Conservation (phyloP, 257 asterid species). For the Nicotiana paniculata region DNA sequence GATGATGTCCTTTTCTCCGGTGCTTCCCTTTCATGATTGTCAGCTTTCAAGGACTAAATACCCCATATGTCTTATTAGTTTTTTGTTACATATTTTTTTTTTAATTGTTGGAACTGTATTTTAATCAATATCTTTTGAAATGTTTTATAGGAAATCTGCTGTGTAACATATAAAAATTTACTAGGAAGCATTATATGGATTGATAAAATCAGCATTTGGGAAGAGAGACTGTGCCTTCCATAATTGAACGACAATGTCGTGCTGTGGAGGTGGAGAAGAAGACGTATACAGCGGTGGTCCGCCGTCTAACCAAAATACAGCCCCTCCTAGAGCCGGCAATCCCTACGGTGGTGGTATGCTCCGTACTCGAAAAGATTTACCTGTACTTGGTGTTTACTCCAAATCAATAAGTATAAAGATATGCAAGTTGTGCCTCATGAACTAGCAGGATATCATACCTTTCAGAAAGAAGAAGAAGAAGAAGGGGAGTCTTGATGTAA, state of each 20-base stretch:
- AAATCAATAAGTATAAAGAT: not conserved
- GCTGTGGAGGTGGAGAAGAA: slow-evolving; percentile 86
- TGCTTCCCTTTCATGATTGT: not conserved
- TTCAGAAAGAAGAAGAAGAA: not conserved
- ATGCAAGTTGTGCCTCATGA: not conserved
- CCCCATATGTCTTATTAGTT: not conserved
- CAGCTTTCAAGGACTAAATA: not conserved
- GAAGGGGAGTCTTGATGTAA: too few relatives aligned
- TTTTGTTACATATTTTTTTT: not conserved
- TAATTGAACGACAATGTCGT: slow-evolving; percentile 36
- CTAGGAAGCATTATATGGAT: not conserved
- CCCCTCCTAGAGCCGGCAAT: slow-evolving; percentile 57
- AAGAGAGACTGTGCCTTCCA: slow-evolving; percentile 12
- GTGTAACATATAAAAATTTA: not conserved
- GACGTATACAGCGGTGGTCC: slow-evolving; percentile 43
- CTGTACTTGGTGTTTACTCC: not conserved
- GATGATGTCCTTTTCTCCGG: not conserved
- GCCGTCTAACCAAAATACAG: slow-evolving; percentile 52
- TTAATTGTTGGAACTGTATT: not conserved
- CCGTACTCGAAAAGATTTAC: not conserved
- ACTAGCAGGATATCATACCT: not conserved
- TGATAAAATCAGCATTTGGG: not conserved
- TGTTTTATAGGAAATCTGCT: not conserved
- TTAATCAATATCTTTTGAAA: not conserved
- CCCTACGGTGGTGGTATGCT: slow-evolving; percentile 36